Base-by-base conservation (phyloP, 2,329 filamentous ascomycete genomes). In the Pseudogymnoascus sp. region DNA sequence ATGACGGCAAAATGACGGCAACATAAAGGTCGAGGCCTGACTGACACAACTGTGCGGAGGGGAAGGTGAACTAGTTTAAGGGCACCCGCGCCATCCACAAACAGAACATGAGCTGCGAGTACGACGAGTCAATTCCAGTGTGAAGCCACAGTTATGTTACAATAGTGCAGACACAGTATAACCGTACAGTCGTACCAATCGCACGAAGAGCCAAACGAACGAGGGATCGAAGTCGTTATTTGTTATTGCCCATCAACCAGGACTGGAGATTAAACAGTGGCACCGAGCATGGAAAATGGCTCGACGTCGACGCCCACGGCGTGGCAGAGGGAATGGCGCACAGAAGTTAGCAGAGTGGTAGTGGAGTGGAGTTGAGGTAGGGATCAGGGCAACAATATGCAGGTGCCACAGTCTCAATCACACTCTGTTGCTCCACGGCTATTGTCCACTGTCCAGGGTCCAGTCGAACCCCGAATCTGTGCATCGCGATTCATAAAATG, bases 51-150 rank as follows among this genome's bases (percentile, higher is more conserved):
- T 31, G 44, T 50, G 46, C 44, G 23, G 46, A 53, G 46, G 46
- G 46, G 46, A 31, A 29, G 46, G 17, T 31, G 15, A 17, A 53
- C 46, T 53, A 53, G 46, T 53, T 53, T 53, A 53, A 53, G 46
- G 46, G 46, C 46, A 53, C 46, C 46, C 46, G 46, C 23, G 46
- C 46, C 46, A 53, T 53, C 46, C 46, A 53, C 46, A 53, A 53
- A 29, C 23, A 53, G 46, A 53, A n/a, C 15, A 53, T n/a, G 46
- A 53, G 15, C 46, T 53, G 11, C 46, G 26, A 53, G 46, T 53
- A 53, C 46, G 46, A 29, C 23, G 23, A 26, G 46, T 31, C 26
- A 6, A 26, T 4, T 46, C 19, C 2, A 44, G 17, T 46, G 9
- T 46, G 9, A 23, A 53, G 46, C 7, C 44, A 31, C 19, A 11